A percentile compares a stretch with the other conserved stretches of the same genome.
phyloP scores from a whole-genome alignment of 2,329 filamentous ascomycete species.

The Sclerotinia glacialis region DNA sequence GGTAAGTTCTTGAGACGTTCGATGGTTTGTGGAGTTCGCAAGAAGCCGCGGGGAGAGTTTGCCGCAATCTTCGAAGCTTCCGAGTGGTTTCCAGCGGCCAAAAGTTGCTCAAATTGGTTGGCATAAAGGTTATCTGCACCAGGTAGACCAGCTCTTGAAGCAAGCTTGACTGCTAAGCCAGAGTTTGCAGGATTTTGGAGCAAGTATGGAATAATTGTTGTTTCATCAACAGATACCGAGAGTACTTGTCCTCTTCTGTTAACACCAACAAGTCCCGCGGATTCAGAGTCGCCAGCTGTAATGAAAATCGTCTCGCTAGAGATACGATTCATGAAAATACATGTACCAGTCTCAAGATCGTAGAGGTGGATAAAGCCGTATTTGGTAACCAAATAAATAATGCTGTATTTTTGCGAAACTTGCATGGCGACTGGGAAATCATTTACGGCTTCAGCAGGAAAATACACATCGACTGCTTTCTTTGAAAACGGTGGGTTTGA shows the following conservation, averaged over 20 bases:
- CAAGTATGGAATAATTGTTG: slow-evolving; percentile 87
- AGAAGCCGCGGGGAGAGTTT: slow-evolving; percentile 92
- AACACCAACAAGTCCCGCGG: slow-evolving; percentile 85
- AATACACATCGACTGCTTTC: slow-evolving; percentile 97
- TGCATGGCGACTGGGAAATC: slow-evolving; percentile 99
- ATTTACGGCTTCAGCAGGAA: slow-evolving; percentile 90
- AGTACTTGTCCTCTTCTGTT: slow-evolving; percentile 98
- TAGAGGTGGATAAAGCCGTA: slow-evolving; percentile 99
- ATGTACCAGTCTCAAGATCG: slow-evolving; percentile 90
- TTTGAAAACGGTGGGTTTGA: slow-evolving; percentile 88
- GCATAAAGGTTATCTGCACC: slow-evolving; percentile 92
- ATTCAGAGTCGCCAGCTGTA: slow-evolving; percentile 78
- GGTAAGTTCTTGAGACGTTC: slow-evolving; percentile 90
- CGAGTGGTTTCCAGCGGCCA: slow-evolving; percentile 74
- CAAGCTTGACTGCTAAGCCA: slow-evolving; percentile 91
- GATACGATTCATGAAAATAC: slow-evolving; percentile 99
- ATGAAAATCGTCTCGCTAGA: slow-evolving; percentile 99
- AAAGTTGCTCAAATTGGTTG: slow-evolving; percentile 86
- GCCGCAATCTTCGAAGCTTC: slow-evolving; percentile 95
- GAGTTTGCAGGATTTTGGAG: slow-evolving; percentile 95
- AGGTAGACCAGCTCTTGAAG: slow-evolving; percentile 87
- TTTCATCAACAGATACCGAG: slow-evolving; percentile 89
- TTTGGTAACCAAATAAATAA: slow-evolving; percentile 97
- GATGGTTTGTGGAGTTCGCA: slow-evolving; percentile 91
- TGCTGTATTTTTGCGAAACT: slow-evolving; percentile 92